Evolutionary conservation across 1,284 basidiomycete species (phyloP).

Genomic region (Porogramme epimiltina): DNA sequence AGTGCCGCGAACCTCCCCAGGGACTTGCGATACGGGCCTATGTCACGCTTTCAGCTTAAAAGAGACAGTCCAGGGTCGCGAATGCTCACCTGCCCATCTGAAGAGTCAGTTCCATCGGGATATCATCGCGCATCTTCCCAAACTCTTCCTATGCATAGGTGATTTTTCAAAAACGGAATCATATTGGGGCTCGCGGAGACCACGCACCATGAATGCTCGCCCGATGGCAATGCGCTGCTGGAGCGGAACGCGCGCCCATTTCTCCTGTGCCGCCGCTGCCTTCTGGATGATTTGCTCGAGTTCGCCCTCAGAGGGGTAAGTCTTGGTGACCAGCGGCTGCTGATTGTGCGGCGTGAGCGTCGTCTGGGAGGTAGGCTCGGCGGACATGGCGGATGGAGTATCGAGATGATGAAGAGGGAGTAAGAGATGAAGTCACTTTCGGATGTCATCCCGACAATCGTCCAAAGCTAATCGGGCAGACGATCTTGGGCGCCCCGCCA

Average conservation of each 20-base stretch:
- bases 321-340: constrained; percentile 55
- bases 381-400: no score
- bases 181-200: background rate
- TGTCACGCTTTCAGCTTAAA: background rate
- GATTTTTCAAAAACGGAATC: background rate
- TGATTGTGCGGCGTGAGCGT: constrained; percentile 74
- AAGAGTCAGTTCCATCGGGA: constrained; percentile 74
- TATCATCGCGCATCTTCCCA: constrained; percentile 65
- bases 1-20: constrained; percentile 83
- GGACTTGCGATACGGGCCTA: constrained; percentile 77
- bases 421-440: background rate
- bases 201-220: constrained; percentile 71
- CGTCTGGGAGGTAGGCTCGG: constrained; percentile 45
- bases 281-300: constrained; percentile 62
- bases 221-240: constrained; percentile 76
- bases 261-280: constrained; percentile 68
- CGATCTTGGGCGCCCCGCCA: background rate
- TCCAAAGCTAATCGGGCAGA: background rate
- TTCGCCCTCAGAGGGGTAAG: constrained; percentile 57
- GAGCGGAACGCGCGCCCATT: constrained; percentile 72
- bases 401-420: no score
- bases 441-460: no score
- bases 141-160: constrained; percentile 64
- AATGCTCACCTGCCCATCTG: constrained; percentile 76
- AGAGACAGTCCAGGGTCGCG: background rate